Evolutionary conservation across 2,329 filamentous ascomycete genomes (phyloP).

Genomic region (Xylariaceae sp.): DNA sequence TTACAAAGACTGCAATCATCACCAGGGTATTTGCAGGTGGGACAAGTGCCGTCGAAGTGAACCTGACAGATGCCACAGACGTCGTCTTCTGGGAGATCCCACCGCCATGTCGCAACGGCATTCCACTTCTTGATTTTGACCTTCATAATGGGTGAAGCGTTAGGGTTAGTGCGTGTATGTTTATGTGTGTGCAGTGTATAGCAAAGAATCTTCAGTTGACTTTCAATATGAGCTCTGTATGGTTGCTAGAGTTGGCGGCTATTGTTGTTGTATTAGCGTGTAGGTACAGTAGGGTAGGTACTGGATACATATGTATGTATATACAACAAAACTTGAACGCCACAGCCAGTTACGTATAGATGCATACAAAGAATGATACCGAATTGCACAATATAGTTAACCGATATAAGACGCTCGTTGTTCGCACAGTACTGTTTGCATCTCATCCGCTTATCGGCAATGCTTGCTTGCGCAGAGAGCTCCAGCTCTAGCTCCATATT

Average conservation of each 20-base stretch:
- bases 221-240: background rate
- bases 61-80: constrained; percentile 98
- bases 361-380: too few species aligned
- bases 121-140: constrained; percentile 94
- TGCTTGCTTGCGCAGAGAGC: too few species aligned
- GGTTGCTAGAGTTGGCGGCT: background rate
- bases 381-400: too few species aligned
- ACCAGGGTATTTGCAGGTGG: constrained; percentile 96
- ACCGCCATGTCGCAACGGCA: constrained; percentile 93
- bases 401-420: too few species aligned
- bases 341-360: too few species aligned
- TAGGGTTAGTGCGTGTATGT: too few species aligned
- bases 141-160: constrained; percentile 76
- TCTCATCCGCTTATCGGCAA: too few species aligned
- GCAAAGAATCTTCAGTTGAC: background rate
- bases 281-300: background rate
- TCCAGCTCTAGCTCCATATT: too few species aligned
- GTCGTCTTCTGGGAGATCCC: constrained; percentile 97
- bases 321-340: too few species aligned
- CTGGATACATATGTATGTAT: background rate
- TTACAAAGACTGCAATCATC: constrained; percentile 91
- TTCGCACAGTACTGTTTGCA: too few species aligned
- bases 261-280: background rate
- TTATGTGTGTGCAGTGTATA: too few species aligned
- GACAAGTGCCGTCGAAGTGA: constrained; percentile 96